phyloP scores from a whole-genome alignment of 2,329 filamentous ascomycete species.

The Hypoxylon sp. region DNA sequence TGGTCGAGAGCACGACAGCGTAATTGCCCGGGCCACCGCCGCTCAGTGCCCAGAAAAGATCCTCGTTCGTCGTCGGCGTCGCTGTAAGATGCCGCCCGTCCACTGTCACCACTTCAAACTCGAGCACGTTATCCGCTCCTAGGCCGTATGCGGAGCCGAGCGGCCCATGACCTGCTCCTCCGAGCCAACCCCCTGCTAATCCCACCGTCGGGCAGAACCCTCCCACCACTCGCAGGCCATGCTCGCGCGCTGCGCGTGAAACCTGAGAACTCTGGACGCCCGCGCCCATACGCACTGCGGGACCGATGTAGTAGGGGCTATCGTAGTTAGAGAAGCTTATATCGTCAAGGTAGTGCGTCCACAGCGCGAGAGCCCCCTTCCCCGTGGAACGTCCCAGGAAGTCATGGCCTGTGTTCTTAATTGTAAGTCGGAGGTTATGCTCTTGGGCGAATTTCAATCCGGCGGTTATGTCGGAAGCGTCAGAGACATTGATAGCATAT shows the following conservation, averaged over 20 bases:
- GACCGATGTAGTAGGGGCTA: neutral
- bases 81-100: neutral
- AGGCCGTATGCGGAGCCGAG: neutral
- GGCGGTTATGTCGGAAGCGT: neutral
- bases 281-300: neutral
- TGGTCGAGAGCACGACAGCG: neutral
- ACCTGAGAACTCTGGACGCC: neutral
- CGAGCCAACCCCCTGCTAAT: neutral
- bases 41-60: neutral
- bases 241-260: neutral
- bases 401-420: neutral
- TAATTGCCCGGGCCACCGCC: neutral
- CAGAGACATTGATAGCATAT: neutral
- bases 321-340: neutral
- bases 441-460: neutral
- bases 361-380: neutral
- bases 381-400: neutral
- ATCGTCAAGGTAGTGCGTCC: neutral
- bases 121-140: conserved; percentile 4
- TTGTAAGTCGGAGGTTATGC: neutral
- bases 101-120: conserved; percentile 5
- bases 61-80: neutral
- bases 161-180: neutral
- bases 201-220: neutral
- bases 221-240: neutral